Conservation (phyloP, 2,329 filamentous ascomycete genomes). For the Botrytis aclada region DNA sequence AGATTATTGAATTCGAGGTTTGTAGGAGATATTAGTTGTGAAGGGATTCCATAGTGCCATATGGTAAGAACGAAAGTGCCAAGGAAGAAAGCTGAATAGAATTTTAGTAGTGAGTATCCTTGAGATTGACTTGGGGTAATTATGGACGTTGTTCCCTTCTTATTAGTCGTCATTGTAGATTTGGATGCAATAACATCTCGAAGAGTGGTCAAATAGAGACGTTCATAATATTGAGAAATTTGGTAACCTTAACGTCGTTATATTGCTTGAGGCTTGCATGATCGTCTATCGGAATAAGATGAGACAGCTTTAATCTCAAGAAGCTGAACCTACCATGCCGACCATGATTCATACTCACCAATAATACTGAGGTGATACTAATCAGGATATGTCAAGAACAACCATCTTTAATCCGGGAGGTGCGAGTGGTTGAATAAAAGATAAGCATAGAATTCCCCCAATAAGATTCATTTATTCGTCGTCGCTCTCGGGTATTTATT, state of each 20-base stretch:
- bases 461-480: background rate
- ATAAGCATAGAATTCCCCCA: background rate
- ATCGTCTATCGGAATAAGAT: background rate
- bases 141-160: background rate
- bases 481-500: background rate
- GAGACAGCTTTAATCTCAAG: background rate
- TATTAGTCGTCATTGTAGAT: background rate
- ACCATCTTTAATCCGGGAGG: background rate
- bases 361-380: background rate
- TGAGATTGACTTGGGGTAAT: background rate
- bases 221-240: background rate
- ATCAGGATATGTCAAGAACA: background rate
- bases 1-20: background rate
- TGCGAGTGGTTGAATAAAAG: background rate
- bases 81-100: background rate
- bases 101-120: background rate
- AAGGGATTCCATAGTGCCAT: slow-evolving; percentile 11
- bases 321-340: background rate
- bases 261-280: background rate
- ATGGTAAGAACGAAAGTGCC: background rate
- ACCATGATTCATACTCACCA: background rate
- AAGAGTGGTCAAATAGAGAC: background rate
- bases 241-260: background rate
- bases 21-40: background rate
- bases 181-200: background rate